phyloP scores from a whole-genome alignment of 345 rosid species.

The Anastatica hierochuntica region DNA sequence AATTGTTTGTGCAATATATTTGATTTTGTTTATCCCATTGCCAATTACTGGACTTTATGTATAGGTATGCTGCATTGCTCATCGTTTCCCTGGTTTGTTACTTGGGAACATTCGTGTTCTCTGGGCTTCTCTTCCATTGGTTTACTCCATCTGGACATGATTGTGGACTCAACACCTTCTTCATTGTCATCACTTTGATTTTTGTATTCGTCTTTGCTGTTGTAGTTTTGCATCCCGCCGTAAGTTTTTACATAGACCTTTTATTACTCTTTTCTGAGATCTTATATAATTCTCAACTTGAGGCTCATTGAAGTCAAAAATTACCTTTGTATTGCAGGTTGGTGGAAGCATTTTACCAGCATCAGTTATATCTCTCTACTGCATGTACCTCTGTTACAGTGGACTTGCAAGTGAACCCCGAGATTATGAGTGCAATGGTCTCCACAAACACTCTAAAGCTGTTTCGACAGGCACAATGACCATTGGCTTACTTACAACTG shows the following conservation, averaged over 20 bases:
- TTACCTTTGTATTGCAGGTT: constrained; percentile 41
- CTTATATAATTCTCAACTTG: not conserved
- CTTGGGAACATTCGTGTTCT: constrained; percentile 68
- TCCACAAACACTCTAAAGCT: constrained; percentile 84
- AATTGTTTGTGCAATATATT: not conserved
- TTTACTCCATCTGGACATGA: constrained; percentile 97
- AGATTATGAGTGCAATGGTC: constrained; percentile 87
- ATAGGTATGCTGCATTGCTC: constrained; percentile 73
- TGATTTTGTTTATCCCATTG: constrained; percentile 2
- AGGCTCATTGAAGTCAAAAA: not conserved
- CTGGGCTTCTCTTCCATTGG: constrained; percentile 95
- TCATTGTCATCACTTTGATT: constrained; percentile 65
- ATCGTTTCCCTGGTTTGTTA: constrained; percentile 85
- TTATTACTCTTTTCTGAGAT: not conserved
- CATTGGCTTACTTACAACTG: constrained; percentile 81
- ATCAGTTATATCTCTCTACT: constrained; percentile 77
- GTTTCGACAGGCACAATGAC: constrained; percentile 84
- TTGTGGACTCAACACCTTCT: constrained; percentile 92
- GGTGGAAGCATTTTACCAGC: constrained; percentile 94
- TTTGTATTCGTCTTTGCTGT: constrained; percentile 59
- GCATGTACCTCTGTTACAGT: constrained; percentile 95
- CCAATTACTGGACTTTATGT: not conserved
- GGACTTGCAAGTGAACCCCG: constrained; percentile 98
- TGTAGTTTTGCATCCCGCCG: constrained; percentile 85
- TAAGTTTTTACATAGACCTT: constrained; percentile 34